Evolutionary conservation across 208 protist species (phyloP).

Genomic region (Vickermania spadyakhi): DNA sequence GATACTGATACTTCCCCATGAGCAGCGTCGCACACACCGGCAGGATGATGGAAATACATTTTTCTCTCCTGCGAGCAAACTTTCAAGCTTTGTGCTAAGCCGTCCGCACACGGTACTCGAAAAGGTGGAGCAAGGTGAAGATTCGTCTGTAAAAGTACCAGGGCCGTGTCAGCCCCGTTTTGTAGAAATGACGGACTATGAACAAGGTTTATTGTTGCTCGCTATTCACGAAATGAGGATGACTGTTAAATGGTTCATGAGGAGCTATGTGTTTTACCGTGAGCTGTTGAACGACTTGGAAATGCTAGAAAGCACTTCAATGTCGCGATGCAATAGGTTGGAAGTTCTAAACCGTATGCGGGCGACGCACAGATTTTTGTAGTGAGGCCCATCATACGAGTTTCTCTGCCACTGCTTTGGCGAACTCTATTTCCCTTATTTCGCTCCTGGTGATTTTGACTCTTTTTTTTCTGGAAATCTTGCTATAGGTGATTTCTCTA

Average conservation of each 20-base stretch:
- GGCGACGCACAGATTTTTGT: slow-evolving; percentile 41
- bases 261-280: slow-evolving; percentile 34
- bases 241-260: slow-evolving; percentile 30
- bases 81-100: too few species aligned
- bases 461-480: too few species aligned
- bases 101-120: not conserved
- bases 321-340: slow-evolving; percentile 34
- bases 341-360: slow-evolving; percentile 54
- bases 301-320: slow-evolving; percentile 45
- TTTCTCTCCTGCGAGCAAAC: not conserved
- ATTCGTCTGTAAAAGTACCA: too few species aligned
- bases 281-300: slow-evolving; percentile 64
- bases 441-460: too few species aligned
- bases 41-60: not conserved
- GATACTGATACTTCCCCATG: not conserved
- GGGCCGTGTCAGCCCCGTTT: too few species aligned
- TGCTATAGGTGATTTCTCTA: too few species aligned
- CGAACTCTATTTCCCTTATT: too few species aligned
- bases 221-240: slow-evolving; percentile 58
- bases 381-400: slow-evolving; percentile 10
- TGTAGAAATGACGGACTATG: slow-evolving; percentile 36
- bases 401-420: too few species aligned
- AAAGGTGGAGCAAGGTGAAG: too few species aligned
- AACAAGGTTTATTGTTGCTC: slow-evolving; percentile 69
- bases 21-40: not conserved